Evolutionary conservation across 805 yeast genomes (phyloP), one percentile per base, ranked within the genome.

Genomic region (Yarrowia hollandica): DNA sequence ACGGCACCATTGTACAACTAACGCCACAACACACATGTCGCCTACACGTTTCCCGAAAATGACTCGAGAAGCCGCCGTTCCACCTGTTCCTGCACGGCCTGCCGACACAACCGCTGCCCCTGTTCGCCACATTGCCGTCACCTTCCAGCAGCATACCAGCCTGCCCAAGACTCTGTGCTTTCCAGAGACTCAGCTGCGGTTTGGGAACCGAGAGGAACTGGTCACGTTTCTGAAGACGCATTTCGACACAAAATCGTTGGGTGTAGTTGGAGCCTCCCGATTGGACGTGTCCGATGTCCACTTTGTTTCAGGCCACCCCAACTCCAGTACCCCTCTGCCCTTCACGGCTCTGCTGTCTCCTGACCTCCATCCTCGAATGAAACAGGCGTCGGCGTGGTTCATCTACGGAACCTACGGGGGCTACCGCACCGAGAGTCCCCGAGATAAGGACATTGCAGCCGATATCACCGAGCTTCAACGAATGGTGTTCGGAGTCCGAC

Each of bases 41-140:
- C 52, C 52, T 5, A 44, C 52, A n/a, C 15, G 52, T 18, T 44
- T 44, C 19, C 35, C 35, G 8, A 44, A 30, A 21, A 28, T 19
- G 35, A 14, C 7, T 18, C 12, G 1, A 5, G 16, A 12, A 2
- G 14, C 33, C 2, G 34, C 12, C 4, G 16, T 19, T 5, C 54
- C 35, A 6, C 34, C 54, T 5, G n/a, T 28, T 19, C 31, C 54
- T 15, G 2, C 21, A 3, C 16, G 37, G 31, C 38, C 35, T 15
- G 16, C 21, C n/a, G n/a, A 18, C 15, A 12, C 14, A 14, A 14
- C 5, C 12, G 31, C 3, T 23, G 11, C 28, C 23, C 28, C 37
- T 3, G 26, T n/a, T 21, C 18, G 14, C 7, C 12, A 28, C n/a
- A 30, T 31, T 5, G 25, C 37, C 12, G 37, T 31, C 19, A 5